Evolutionary conservation across 2,329 filamentous ascomycete genomes (phyloP).

Genomic region (Annulohypoxylon truncatum): DNA sequence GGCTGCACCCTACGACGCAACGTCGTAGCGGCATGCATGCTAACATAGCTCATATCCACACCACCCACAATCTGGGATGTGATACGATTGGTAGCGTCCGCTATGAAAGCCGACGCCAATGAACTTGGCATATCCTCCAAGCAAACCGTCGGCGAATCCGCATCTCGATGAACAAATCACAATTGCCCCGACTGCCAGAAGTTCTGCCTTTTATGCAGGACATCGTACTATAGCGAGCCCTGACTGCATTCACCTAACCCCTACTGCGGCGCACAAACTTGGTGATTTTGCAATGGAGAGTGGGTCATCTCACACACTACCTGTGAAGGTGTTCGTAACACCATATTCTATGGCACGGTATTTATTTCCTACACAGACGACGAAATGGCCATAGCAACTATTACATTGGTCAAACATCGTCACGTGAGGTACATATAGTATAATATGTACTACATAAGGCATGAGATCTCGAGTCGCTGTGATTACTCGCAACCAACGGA

Average conservation of each 20-base stretch:
- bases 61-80: slow-evolving; percentile 27
- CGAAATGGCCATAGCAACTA: background rate
- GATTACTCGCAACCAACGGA: no score
- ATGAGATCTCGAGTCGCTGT: background rate
- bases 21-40: slow-evolving; percentile 9
- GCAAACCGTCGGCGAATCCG: slow-evolving; percentile 30
- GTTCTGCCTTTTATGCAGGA: slow-evolving; percentile 12
- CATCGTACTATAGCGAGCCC: slow-evolving; percentile 13
- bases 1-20: slow-evolving; percentile 22
- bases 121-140: slow-evolving; percentile 30
- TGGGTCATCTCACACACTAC: background rate
- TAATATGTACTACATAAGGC: background rate
- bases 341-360: background rate
- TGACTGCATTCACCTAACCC: slow-evolving; percentile 1
- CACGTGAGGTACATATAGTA: background rate
- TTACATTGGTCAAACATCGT: background rate
- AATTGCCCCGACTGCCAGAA: background rate
- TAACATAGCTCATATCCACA: slow-evolving; percentile 34
- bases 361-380: background rate
- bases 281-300: background rate
- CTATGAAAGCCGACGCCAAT: slow-evolving; percentile 29
- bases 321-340: slow-evolving; percentile 2
- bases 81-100: slow-evolving; percentile 22
- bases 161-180: slow-evolving; percentile 27
- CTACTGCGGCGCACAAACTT: slow-evolving; percentile 2